Conservation (phyloP, 495 filamentous ascomycete species). For the Daldinia decipiens region DNA sequence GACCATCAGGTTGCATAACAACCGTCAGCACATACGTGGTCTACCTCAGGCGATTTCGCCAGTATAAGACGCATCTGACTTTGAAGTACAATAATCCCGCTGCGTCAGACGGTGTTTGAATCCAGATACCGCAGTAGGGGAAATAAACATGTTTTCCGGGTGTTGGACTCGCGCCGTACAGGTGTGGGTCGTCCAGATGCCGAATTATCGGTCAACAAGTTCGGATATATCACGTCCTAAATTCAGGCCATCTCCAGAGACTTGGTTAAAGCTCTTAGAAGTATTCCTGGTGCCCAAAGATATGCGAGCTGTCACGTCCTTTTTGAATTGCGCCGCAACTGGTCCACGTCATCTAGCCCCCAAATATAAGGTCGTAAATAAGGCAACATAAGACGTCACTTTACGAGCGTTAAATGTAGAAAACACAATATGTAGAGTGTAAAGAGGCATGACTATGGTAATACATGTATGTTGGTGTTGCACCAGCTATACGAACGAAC, state of each 20-base stretch:
- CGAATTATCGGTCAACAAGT: conserved; percentile 25
- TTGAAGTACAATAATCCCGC: conserved; percentile 23
- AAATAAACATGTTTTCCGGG: conserved; percentile 2
- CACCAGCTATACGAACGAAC: conserved; percentile 7
- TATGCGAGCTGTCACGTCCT: conserved; percentile 23
- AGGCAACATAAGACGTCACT: conserved; percentile 32
- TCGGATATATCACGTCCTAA: conserved; percentile 8
- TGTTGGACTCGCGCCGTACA: conserved; percentile 22
- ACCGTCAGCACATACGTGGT: conserved; percentile 38
- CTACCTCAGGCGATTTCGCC: conserved; percentile 12
- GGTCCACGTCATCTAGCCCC: conserved; percentile 44
- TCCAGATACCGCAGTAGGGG: conserved; percentile 31
- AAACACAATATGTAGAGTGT: conserved; percentile 3
- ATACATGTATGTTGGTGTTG: conserved; percentile 9
- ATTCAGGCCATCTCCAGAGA: conserved; percentile 6
- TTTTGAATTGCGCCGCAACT: conserved; percentile 32
- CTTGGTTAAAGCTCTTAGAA: conserved; percentile 4
- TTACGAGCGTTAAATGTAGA: conserved; percentile 31
- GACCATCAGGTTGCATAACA: conserved; percentile 10
- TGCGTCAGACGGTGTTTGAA: conserved; percentile 41
- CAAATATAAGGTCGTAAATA: conserved; percentile 23
- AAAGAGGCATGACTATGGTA: background rate
- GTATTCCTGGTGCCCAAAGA: conserved; percentile 17
- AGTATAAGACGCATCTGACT: conserved; percentile 23
- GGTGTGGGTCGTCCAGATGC: conserved; percentile 29